phyloP scores from a whole-genome alignment of 2,329 filamentous ascomycete genomes.

The Penicillium olsonii region DNA sequence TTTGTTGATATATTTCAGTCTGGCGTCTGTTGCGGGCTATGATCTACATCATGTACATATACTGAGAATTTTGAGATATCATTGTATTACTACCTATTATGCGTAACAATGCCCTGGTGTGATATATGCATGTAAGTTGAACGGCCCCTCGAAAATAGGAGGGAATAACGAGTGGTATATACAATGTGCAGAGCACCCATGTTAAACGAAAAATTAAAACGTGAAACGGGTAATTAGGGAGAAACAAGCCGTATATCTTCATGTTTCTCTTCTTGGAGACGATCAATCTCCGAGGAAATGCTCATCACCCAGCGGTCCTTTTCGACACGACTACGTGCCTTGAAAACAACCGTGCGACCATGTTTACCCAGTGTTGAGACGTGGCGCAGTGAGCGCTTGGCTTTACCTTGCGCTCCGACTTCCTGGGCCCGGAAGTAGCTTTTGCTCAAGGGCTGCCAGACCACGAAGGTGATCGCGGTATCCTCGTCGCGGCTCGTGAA shows the following conservation, averaged over 20 bases:
- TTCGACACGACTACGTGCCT: slow-evolving; percentile 64
- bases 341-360: slow-evolving; percentile 66
- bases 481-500: slow-evolving; percentile 66
- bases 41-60: slow-evolving; percentile 12
- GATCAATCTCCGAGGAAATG: slow-evolving; percentile 67
- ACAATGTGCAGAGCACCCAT: slow-evolving; percentile 1
- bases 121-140: slow-evolving; percentile 1
- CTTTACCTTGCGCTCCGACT: slow-evolving; percentile 40
- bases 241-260: slow-evolving; percentile 54
- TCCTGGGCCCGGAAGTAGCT: slow-evolving; percentile 55
- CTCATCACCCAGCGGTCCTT: slow-evolving; percentile 69
- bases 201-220: slow-evolving; percentile 2
- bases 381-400: slow-evolving; percentile 53
- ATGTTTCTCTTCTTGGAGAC: slow-evolving; percentile 48
- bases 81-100: slow-evolving; percentile 23
- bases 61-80: slow-evolving; percentile 7
- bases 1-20: slow-evolving; percentile 8
- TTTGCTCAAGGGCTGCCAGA: slow-evolving; percentile 63
- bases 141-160: neutral
- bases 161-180: neutral
- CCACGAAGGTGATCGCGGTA: slow-evolving; percentile 66
- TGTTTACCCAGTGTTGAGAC: slow-evolving; percentile 63
- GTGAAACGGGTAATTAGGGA: slow-evolving; percentile 8
- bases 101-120: neutral
- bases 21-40: neutral